Conservation (phyloP, 352 stramenopile genomes). For the Phytophthora quininea region DNA sequence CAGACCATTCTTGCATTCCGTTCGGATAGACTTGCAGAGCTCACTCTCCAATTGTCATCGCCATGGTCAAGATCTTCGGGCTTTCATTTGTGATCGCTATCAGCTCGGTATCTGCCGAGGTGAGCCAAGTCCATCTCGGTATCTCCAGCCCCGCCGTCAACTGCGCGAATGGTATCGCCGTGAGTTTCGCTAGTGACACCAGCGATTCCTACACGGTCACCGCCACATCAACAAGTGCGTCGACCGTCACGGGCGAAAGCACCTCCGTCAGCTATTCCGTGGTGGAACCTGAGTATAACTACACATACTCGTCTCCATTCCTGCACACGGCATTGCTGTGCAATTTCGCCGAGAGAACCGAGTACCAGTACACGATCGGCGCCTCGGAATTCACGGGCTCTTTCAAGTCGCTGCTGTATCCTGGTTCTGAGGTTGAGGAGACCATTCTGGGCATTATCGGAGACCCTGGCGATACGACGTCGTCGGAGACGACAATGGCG, state of each 20-base stretch:
- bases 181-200: slow-evolving; percentile 43
- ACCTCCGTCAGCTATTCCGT: slow-evolving; percentile 46
- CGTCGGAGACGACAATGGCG: slow-evolving; percentile 38
- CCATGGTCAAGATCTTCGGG: slow-evolving; percentile 27
- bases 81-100: slow-evolving; percentile 14
- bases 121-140: slow-evolving; percentile 55
- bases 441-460: slow-evolving; percentile 31
- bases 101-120: slow-evolving; percentile 27
- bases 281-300: slow-evolving; percentile 45
- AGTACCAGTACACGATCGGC: slow-evolving; percentile 55
- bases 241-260: slow-evolving; percentile 28
- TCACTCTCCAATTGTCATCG: slow-evolving; percentile 31
- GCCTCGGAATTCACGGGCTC: slow-evolving; percentile 39
- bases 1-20: background rate
- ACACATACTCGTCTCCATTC: slow-evolving; percentile 54
- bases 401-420: slow-evolving; percentile 23
- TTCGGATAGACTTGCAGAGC: slow-evolving; percentile 9
- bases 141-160: slow-evolving; percentile 36
- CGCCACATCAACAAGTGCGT: slow-evolving; percentile 19
- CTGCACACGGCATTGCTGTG: slow-evolving; percentile 60
- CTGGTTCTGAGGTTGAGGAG: slow-evolving; percentile 32
- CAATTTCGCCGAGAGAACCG: slow-evolving; percentile 39
- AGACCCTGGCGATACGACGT: slow-evolving; percentile 39
- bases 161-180: slow-evolving; percentile 43
- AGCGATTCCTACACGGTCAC: slow-evolving; percentile 38